Evolutionary conservation across 208 protist genomes (phyloP), one percentile per base, ranked within the genome.

Genomic region (Wallacemonas sp.): DNA sequence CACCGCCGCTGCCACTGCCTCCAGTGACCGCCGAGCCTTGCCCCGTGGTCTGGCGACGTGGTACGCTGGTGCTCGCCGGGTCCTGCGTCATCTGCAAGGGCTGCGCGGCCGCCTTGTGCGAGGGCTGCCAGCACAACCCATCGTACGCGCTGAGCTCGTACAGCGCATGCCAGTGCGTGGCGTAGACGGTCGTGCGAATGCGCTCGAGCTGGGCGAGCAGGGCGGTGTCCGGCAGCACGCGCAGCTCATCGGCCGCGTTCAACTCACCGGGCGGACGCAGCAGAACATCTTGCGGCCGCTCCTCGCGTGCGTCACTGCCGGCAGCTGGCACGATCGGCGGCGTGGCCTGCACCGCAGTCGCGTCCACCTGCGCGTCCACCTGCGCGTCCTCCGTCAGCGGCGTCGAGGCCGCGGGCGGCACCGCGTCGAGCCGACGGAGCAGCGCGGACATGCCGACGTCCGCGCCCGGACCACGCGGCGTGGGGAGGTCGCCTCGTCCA

Each of bases 161-260:
- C 8, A 82, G 42, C 61, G 73, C 59, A 23, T 65, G 62, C 77
- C 77, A 82, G 31, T 82, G 77, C 23, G 39, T 22, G 23, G 59
- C 67, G 69, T 72, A 78, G 61, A 79, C 69, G 39, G 20, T 12
- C 42, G 66, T 61, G 11, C 77, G 65, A 11, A 72, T 44, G 20
- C 45, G 59, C 28, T 82, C 71, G 4, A 74, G 57, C 1, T 63
- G 76, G 1, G 66, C 68, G 18, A 68, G 50, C 2, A 70, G 41
- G 3, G 46, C 48, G 18, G 54, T 54, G 28, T 54, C 54, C 2
- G 72, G 33, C 29, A 22, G 14, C 44, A 69, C 66, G 67, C 69
- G 63, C 31, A 70, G 55, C 5, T 74, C 73, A 8, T 71, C 57
- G 11, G 39, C 32, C 2, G 55, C 45, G 18, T 20, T 16, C 5